Conservation (phyloP, 345 rosid genomes). For the Cardamine resedifolia region DNA sequence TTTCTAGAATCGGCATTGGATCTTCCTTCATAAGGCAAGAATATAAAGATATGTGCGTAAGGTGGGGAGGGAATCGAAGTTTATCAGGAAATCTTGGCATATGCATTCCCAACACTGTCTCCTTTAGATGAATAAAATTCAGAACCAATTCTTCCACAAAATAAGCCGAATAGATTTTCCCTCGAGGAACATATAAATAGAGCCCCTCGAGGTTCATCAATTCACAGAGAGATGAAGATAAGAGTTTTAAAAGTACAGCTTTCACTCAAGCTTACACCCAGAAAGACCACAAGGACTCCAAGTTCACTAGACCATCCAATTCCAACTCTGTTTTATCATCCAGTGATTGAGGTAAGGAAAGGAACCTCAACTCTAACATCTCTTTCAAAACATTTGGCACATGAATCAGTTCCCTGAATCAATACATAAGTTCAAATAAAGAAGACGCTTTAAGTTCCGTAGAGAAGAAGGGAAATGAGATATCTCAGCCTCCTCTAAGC, state of each 20-base stretch:
- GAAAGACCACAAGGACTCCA: neutral
- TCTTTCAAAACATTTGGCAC: neutral
- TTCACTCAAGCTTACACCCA: neutral
- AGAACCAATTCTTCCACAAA: neutral
- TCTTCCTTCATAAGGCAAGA: conserved; percentile 40
- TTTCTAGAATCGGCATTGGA: conserved; percentile 49
- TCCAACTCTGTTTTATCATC: neutral
- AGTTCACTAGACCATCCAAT: neutral
- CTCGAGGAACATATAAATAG: rapidly evolving
- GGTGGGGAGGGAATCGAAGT: conserved; percentile 38
- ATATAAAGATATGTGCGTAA: conserved; percentile 30
- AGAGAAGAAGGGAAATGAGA: neutral
- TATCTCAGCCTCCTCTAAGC: rapidly evolving
- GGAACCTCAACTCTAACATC: neutral
- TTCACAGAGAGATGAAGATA: neutral
- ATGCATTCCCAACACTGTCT: no score
- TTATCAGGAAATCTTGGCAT: conserved; percentile 33
- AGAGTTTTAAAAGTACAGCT: neutral
- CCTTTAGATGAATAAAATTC: neutral
- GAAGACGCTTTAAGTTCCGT: neutral
- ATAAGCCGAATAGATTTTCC: neutral
- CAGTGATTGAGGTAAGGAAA: neutral
- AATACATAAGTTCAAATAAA: neutral
- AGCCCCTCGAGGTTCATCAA: neutral
- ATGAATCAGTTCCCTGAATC: no score